Evolutionary conservation across 2,329 filamentous ascomycete species (phyloP).

Genomic region (Shiraia bambusicola): DNA sequence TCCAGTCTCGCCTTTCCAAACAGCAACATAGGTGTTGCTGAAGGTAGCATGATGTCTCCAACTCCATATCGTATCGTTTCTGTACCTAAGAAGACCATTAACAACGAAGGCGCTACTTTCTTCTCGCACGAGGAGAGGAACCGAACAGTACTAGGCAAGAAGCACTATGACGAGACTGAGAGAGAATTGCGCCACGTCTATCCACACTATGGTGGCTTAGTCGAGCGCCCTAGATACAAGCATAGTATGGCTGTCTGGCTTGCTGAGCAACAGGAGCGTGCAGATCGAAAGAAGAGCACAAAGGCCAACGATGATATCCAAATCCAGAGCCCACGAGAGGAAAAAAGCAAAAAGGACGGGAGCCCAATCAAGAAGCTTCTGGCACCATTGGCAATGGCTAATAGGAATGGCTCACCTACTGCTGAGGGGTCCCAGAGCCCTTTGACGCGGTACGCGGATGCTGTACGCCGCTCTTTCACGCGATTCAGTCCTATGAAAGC

Average conservation of each 20-base stretch:
- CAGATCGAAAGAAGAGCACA: conserved; percentile 15
- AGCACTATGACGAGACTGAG: conserved; percentile 30
- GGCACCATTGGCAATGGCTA: too few species aligned
- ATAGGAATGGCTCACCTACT: neutral
- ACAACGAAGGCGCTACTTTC: neutral
- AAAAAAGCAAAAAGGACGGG: neutral
- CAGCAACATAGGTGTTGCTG: conserved; percentile 21
- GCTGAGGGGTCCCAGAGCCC: conserved; percentile 8
- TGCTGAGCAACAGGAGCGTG: conserved; percentile 22
- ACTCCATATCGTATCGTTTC: conserved; percentile 27
- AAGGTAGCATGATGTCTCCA: conserved; percentile 14
- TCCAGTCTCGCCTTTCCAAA: conserved; percentile 37
- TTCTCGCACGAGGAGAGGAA: neutral
- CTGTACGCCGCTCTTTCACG: conserved; percentile 20
- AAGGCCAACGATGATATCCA: conserved; percentile 9
- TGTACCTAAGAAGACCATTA: conserved; percentile 6
- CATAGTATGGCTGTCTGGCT: conserved; percentile 33
- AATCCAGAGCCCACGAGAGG: conserved; percentile 8
- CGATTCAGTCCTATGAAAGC: conserved; percentile 6
- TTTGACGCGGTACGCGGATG: conserved; percentile 22
- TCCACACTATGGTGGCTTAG: conserved; percentile 33
- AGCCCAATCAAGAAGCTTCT: neutral
- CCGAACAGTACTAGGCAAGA: conserved; percentile 14
- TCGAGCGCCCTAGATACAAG: conserved; percentile 36
- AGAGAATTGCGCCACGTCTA: conserved; percentile 31